Percentiles rank a stretch among this genome's conserved stretches.
Evolutionary conservation across 2,329 filamentous ascomycete species (phyloP).

Genomic region (Lasiodiplodia citricola): DNA sequence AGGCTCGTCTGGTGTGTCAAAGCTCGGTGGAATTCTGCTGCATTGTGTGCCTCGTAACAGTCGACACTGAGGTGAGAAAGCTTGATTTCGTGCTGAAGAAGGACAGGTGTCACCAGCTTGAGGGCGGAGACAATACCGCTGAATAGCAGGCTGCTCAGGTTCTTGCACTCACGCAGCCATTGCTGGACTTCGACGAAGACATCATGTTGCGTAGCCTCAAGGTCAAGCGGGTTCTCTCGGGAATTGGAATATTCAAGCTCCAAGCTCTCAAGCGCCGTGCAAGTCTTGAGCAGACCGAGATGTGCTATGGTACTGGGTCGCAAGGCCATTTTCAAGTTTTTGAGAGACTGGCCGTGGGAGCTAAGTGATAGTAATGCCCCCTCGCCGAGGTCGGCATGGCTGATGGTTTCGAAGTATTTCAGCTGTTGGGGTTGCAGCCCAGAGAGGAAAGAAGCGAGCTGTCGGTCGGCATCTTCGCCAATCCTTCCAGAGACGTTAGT

Average conservation of each 20-base stretch:
- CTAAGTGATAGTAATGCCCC: conserved; percentile 61
- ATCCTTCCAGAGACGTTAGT: conserved; percentile 31
- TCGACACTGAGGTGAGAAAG: conserved; percentile 57
- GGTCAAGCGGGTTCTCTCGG: conserved; percentile 40
- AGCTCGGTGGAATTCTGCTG: conserved; percentile 58
- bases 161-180: conserved; percentile 62
- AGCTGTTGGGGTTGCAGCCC: conserved; percentile 63
- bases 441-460: conserved; percentile 64
- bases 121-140: conserved; percentile 58
- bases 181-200: conserved; percentile 56
- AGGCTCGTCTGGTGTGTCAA: conserved; percentile 61
- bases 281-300: conserved; percentile 55
- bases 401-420: conserved; percentile 63
- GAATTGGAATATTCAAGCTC: conserved; percentile 54
- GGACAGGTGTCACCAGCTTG: conserved; percentile 58
- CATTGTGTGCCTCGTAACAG: conserved; percentile 55
- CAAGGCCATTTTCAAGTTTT: conserved; percentile 58
- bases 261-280: conserved; percentile 56
- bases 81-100: conserved; percentile 52
- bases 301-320: conserved; percentile 56
- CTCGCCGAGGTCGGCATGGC: conserved; percentile 59
- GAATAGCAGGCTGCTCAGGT: conserved; percentile 58
- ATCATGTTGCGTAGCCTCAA: conserved; percentile 60
- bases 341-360: conserved; percentile 61
- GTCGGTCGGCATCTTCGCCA: conserved; percentile 58